Percentiles rank a stretch among this genome's conserved stretches.
These are phyloP conservation scores for Aureobasidium sp. DNA, from an alignment of 2,329 filamentous ascomycete genomes.

Conservation along the genomic window DNA sequence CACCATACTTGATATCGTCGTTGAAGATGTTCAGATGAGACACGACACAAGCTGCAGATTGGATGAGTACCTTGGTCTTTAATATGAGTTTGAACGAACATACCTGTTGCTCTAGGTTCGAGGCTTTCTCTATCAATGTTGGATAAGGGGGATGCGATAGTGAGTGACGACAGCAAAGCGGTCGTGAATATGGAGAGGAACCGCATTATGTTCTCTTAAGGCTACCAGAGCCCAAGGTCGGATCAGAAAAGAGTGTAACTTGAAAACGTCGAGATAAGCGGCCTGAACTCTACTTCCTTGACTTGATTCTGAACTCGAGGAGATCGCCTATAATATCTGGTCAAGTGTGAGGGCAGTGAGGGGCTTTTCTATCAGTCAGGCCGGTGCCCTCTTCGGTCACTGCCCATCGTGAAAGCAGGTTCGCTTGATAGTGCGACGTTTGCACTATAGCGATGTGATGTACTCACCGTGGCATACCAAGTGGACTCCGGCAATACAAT, in stretches of 20 bases:
- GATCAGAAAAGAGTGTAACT: not conserved
- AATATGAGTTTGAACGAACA: not conserved
- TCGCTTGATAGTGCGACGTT: constrained; percentile 8
- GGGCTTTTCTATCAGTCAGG: not conserved
- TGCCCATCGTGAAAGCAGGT: not conserved
- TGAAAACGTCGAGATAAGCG: not conserved
- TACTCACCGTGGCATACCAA: not conserved
- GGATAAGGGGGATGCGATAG: constrained; percentile 2
- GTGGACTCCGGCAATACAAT: not conserved
- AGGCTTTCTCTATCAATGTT: not conserved
- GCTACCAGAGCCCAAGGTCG: constrained; percentile 6
- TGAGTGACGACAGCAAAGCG: not conserved
- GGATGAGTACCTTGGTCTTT: not conserved
- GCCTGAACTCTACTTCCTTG: not conserved
- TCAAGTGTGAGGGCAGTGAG: not conserved
- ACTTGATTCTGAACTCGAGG: not conserved
- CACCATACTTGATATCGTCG: not conserved
- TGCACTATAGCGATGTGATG: not conserved
- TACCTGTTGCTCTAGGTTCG: not conserved
- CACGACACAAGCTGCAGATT: not conserved
- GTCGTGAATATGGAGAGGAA: constrained; percentile 1
- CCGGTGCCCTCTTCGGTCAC: not conserved
- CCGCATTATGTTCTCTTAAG: constrained; percentile 1
- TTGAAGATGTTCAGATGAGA: not conserved
- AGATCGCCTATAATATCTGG: not conserved